phyloP scores from a whole-genome alignment of 2,329 filamentous ascomycete genomes.

The Cladosporium sp. region DNA sequence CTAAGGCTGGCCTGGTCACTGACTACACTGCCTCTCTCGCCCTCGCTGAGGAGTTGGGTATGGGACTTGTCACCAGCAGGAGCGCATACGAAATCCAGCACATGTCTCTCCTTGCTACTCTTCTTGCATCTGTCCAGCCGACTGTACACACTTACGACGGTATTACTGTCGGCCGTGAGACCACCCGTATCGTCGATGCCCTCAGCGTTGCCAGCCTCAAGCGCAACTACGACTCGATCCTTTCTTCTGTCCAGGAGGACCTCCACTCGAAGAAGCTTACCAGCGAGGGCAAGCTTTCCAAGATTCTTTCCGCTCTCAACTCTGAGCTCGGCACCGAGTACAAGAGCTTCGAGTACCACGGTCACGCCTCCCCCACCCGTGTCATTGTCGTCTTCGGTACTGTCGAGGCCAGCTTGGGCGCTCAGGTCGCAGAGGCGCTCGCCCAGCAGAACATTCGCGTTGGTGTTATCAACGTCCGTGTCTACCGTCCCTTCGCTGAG shows the following conservation, averaged over 20 bases:
- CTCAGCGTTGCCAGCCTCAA: conserved; percentile 71
- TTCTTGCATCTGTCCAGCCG: conserved; percentile 76
- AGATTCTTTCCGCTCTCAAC: conserved; percentile 76
- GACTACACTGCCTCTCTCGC: conserved; percentile 83
- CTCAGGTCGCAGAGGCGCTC: conserved; percentile 75
- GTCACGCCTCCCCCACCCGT: conserved; percentile 74
- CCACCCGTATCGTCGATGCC: conserved; percentile 78
- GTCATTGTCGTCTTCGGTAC: conserved; percentile 93
- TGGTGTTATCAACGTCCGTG: conserved; percentile 85
- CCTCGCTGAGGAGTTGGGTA: conserved; percentile 83
- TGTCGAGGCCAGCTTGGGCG: conserved; percentile 81
- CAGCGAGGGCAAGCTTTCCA: conserved; percentile 69
- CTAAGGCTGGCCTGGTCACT: conserved; percentile 71
- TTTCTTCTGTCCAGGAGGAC: conserved; percentile 60
- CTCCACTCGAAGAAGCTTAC: conserved; percentile 61
- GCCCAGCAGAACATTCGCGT: conserved; percentile 73
- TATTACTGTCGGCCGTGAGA: conserved; percentile 79
- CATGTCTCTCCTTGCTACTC: conserved; percentile 85
- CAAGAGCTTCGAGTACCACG: conserved; percentile 89
- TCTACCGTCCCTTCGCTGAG: conserved; percentile 94
- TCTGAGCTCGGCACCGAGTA: conserved; percentile 92
- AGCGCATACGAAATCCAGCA: conserved; percentile 93
- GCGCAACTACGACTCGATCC: conserved; percentile 67
- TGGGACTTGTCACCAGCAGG: conserved; percentile 80
- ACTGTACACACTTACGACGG: conserved; percentile 88